Conservation (phyloP, 2,329 filamentous ascomycete species). For the Xylogone sp. region DNA sequence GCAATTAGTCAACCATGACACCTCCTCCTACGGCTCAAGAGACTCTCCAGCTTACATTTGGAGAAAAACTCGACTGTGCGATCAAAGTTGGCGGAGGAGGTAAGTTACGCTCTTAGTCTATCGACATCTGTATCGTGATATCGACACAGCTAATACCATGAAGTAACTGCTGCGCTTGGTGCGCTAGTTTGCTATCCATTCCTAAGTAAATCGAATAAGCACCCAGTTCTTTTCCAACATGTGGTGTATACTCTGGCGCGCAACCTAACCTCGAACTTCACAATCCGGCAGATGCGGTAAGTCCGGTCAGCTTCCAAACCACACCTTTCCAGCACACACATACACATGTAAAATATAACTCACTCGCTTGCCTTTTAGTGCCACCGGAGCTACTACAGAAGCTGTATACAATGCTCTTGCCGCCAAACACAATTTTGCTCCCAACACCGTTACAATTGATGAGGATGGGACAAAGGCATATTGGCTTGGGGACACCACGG, state of each 20-base stretch:
- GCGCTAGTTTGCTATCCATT: neutral
- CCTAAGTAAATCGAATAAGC: neutral
- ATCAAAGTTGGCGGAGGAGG: too few species aligned
- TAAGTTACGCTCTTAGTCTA: neutral
- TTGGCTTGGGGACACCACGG: neutral
- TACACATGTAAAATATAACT: too few species aligned
- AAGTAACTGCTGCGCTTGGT: neutral
- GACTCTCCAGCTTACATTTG: too few species aligned
- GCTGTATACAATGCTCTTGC: neutral
- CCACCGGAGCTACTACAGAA: neutral
- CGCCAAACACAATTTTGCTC: neutral
- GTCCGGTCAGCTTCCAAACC: neutral
- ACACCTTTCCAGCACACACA: too few species aligned
- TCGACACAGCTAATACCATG: neutral
- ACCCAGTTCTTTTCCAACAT: neutral
- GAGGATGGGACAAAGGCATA: neutral
- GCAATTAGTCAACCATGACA: too few species aligned
- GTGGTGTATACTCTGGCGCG: neutral
- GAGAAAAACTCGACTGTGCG: too few species aligned
- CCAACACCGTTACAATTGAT: neutral
- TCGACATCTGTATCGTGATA: too few species aligned
- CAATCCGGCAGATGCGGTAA: neutral
- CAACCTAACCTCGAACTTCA: neutral
- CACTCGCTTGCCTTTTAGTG: too few species aligned
- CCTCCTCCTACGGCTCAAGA: too few species aligned